Conservation (phyloP, 2,329 filamentous ascomycete genomes). For the Huntiella abstrusa region DNA sequence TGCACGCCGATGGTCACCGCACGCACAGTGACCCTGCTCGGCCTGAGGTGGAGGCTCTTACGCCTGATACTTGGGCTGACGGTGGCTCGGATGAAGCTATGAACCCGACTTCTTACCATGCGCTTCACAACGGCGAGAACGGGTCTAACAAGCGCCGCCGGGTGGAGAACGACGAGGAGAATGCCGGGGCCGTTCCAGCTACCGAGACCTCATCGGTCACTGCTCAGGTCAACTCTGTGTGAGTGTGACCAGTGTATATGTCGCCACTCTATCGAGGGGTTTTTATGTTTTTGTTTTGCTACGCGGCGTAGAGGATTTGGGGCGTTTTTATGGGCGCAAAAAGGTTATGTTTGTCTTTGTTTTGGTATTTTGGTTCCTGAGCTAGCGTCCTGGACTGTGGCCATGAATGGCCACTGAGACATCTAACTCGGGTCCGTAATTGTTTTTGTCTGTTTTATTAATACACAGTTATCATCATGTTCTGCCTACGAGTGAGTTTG, state of each 20-base stretch:
- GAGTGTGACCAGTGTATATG: not conserved
- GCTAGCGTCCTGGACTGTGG: no score
- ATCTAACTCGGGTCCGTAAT: no score
- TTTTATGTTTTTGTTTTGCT: no score
- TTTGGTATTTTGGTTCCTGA: no score
- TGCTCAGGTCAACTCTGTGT: not conserved
- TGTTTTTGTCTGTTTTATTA: no score
- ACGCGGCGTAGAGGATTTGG: no score
- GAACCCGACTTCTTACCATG: constrained; percentile 21
- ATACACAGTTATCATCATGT: no score
- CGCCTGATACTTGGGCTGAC: constrained; percentile 45
- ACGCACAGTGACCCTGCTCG: constrained; percentile 39
- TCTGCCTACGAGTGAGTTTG: no score
- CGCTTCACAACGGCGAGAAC: constrained; percentile 29
- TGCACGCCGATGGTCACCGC: not conserved
- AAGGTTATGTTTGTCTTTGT: no score
- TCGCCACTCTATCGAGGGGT: not conserved
- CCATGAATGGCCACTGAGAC: no score
- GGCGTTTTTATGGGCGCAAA: no score
- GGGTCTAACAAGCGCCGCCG: constrained; percentile 38
- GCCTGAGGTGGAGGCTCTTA: constrained; percentile 71
- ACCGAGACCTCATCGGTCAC: not conserved
- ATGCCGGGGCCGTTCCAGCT: not conserved
- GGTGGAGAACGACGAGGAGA: constrained; percentile 22
- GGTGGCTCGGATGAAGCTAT: constrained; percentile 13